Percentiles rank a stretch among this genome's conserved stretches.
Evolutionary conservation across 2,329 filamentous ascomycete genomes (phyloP).

Genomic region (Pyricularia sp.): DNA sequence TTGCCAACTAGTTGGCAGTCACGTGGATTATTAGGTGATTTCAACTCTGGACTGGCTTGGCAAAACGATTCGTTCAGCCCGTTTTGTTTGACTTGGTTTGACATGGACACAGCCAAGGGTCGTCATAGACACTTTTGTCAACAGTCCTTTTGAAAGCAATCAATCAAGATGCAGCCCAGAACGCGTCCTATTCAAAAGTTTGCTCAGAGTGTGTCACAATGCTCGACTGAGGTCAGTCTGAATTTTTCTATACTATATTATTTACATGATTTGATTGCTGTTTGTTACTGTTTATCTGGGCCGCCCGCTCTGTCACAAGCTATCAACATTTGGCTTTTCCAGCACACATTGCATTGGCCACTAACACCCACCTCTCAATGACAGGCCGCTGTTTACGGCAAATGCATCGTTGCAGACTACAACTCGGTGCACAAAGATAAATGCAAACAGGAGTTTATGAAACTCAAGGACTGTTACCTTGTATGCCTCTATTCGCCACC

Average conservation of each 20-base stretch:
- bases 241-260: neutral
- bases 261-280: neutral
- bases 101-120: neutral
- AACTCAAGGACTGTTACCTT: slow-evolving; percentile 74
- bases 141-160: neutral
- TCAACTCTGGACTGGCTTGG: neutral
- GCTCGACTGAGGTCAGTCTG: slow-evolving; percentile 36
- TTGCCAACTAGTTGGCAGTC: neutral
- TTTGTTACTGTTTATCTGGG: neutral
- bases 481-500: slow-evolving; percentile 34
- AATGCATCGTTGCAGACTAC: slow-evolving; percentile 83
- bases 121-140: neutral
- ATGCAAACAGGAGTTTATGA: slow-evolving; percentile 74
- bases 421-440: slow-evolving; percentile 84
- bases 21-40: neutral
- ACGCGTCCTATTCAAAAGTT: slow-evolving; percentile 41
- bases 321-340: neutral
- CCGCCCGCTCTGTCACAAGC: neutral
- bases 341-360: neutral
- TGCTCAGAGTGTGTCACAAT: slow-evolving; percentile 39
- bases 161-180: slow-evolving; percentile 20
- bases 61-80: neutral
- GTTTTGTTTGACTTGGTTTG: neutral
- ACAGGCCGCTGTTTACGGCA: slow-evolving; percentile 75
- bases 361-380: neutral